These are phyloP conservation scores for Cryptococcus wingfieldii DNA, from an alignment of 1,284 basidiomycete species.

Conservation along the genomic window DNA sequence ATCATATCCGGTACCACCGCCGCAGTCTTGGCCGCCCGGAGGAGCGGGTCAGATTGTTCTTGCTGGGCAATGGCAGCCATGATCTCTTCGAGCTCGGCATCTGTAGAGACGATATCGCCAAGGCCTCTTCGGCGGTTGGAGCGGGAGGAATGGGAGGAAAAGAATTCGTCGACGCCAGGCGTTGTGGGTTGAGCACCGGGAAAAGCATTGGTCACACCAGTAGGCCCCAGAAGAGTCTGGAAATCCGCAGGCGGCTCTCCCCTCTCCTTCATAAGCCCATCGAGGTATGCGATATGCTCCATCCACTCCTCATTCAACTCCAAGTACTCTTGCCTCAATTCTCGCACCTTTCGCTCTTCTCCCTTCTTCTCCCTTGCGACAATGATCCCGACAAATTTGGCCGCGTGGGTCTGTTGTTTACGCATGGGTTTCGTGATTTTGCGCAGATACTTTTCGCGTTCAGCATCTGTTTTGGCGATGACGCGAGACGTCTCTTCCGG, in stretches of 20 bases:
- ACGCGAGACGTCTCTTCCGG: constrained; percentile 17
- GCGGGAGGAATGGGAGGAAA: constrained; percentile 15
- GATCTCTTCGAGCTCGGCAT: constrained; percentile 96
- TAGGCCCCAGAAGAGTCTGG: constrained; percentile 32
- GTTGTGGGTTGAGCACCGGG: constrained; percentile 9
- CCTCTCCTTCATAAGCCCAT: constrained; percentile 48
- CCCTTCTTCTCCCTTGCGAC: constrained; percentile 47
- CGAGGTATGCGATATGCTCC: constrained; percentile 64
- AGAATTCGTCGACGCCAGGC: constrained; percentile 33
- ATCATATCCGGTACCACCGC: constrained; percentile 91
- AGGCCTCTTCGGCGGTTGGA: constrained; percentile 33
- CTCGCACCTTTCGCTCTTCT: constrained; percentile 57
- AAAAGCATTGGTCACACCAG: constrained; percentile 7
- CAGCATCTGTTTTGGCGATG: constrained; percentile 1
- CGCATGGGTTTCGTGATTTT: constrained; percentile 18
- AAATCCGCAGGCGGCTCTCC: constrained; percentile 38
- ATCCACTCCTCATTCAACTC: constrained; percentile 66
- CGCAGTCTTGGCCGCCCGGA: constrained; percentile 80
- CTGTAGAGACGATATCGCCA: constrained; percentile 80
- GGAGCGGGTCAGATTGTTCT: constrained; percentile 84
- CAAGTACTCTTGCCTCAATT: constrained; percentile 64
- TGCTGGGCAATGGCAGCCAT: constrained; percentile 87
- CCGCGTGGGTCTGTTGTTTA: constrained; percentile 13
- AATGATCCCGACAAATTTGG: constrained; percentile 12
- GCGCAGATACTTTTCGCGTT: constrained; percentile 13